phyloP scores from a whole-genome alignment of 192 early-diverging fungal species.

The Coemansia sp. region DNA sequence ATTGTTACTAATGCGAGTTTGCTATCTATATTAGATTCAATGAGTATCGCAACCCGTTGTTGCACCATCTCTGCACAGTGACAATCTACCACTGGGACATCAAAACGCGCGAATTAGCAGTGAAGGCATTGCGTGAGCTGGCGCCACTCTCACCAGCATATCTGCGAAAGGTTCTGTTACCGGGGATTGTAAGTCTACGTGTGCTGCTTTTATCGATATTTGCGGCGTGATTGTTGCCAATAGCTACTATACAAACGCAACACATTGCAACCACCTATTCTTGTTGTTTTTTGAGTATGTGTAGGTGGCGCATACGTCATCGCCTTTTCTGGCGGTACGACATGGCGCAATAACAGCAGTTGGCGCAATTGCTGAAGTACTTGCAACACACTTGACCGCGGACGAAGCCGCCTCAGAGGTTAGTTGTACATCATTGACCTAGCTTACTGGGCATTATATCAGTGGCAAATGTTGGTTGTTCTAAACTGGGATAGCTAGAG shows the following conservation, averaged over 20 bases:
- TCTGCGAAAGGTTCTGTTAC: conserved; percentile 57
- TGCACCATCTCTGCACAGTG: conserved; percentile 66
- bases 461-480: neutral
- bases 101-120: conserved; percentile 72
- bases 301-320: conserved; percentile 32
- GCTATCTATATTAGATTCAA: conserved; percentile 31
- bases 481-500: neutral
- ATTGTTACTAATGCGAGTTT: neutral
- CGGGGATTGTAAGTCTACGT: conserved; percentile 56
- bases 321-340: conserved; percentile 52
- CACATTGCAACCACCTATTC: neutral
- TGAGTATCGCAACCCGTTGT: conserved; percentile 73
- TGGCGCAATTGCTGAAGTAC: conserved; percentile 36
- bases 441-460: neutral
- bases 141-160: conserved; percentile 60
- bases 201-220: neutral
- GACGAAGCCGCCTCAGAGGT: conserved; percentile 17
- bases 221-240: neutral
- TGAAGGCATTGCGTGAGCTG: conserved; percentile 68
- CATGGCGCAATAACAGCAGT: conserved; percentile 45
- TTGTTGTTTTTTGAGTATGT: neutral
- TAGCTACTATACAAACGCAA: too few relatives aligned
- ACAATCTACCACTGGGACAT: conserved; percentile 88
- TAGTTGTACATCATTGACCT: conserved; percentile 2
- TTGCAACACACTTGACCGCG: conserved; percentile 17